These are phyloP conservation scores for Fusarium pseudograminearum DNA, from an alignment of 2,329 filamentous ascomycete species.

Conservation along the genomic window DNA sequence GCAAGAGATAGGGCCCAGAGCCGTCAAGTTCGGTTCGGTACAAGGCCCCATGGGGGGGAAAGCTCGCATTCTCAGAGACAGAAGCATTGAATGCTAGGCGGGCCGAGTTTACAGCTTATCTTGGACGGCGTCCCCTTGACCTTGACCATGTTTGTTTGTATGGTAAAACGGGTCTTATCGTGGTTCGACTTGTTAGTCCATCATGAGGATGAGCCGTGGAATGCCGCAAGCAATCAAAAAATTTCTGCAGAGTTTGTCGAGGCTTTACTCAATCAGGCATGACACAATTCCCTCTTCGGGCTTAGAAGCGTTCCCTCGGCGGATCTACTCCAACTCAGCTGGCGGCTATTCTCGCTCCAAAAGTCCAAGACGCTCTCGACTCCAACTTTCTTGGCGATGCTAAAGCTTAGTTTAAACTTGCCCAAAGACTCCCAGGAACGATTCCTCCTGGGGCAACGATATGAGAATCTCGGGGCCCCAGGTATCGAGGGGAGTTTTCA, in stretches of 20 bases:
- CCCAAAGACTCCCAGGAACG: background rate
- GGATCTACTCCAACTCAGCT: slow-evolving; percentile 30
- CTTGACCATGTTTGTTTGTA: background rate
- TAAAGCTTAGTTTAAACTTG: slow-evolving; percentile 9
- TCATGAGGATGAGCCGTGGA: slow-evolving; percentile 22
- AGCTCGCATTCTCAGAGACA: background rate
- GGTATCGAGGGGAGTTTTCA: slow-evolving; percentile 15
- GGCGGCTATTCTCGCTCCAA: slow-evolving; percentile 33
- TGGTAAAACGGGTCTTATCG: slow-evolving; percentile 17
- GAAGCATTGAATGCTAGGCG: background rate
- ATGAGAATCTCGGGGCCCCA: slow-evolving; percentile 33
- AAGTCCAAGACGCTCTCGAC: background rate
- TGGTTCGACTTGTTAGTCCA: background rate
- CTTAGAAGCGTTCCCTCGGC: slow-evolving; percentile 3
- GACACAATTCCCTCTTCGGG: fast-evolving
- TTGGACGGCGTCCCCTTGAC: slow-evolving; percentile 3
- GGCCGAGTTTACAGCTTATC: slow-evolving; percentile 35
- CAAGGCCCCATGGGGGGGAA: slow-evolving; percentile 22
- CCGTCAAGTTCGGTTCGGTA: background rate
- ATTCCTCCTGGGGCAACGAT: slow-evolving; percentile 1
- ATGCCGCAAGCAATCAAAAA: slow-evolving; percentile 24
- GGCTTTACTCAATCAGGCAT: slow-evolving; percentile 6
- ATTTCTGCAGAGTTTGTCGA: slow-evolving; percentile 31
- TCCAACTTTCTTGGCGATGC: slow-evolving; percentile 10
- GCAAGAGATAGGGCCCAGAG: slow-evolving; percentile 15